phyloP scores from a whole-genome alignment of 257 asterid genomes.

The Solanum sejunctum region DNA sequence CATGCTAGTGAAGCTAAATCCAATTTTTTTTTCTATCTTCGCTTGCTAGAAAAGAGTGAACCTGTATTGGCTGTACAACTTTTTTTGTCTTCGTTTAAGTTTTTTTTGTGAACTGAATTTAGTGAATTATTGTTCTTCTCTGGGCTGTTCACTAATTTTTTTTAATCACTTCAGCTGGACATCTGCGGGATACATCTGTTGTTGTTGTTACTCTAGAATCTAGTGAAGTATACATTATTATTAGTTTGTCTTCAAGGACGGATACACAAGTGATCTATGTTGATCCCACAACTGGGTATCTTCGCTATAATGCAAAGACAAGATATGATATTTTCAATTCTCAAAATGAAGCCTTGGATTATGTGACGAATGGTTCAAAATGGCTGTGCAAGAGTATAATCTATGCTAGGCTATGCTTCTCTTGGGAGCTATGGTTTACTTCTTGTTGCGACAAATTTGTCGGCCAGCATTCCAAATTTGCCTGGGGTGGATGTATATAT shows the following conservation, averaged over 20 bases:
- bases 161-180: conserved; percentile 4
- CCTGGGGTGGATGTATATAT: conserved; percentile 93
- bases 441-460: conserved; percentile 77
- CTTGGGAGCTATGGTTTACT: conserved; percentile 70
- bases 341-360: conserved; percentile 73
- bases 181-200: no score
- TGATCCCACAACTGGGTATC: no score
- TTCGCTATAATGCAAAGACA: conserved; percentile 31
- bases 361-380: conserved; percentile 65
- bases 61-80: not conserved
- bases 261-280: no score
- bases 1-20: not conserved
- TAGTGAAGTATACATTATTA: no score
- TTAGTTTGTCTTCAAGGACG: no score
- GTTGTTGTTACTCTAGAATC: no score
- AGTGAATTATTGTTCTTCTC: not conserved
- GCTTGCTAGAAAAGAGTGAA: not conserved
- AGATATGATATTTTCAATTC: conserved; percentile 77
- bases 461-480: conserved; percentile 67
- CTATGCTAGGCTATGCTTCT: conserved; percentile 76
- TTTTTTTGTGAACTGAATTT: not conserved
- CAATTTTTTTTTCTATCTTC: not conserved
- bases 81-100: not conserved
- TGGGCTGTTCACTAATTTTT: not conserved
- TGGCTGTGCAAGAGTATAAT: conserved; percentile 54